A percentile compares a stretch with the other conserved stretches of the same genome.
These are phyloP conservation scores for Agaricus subrufescens DNA, from an alignment of 768 basidiomycete species.

Conservation along the genomic window DNA sequence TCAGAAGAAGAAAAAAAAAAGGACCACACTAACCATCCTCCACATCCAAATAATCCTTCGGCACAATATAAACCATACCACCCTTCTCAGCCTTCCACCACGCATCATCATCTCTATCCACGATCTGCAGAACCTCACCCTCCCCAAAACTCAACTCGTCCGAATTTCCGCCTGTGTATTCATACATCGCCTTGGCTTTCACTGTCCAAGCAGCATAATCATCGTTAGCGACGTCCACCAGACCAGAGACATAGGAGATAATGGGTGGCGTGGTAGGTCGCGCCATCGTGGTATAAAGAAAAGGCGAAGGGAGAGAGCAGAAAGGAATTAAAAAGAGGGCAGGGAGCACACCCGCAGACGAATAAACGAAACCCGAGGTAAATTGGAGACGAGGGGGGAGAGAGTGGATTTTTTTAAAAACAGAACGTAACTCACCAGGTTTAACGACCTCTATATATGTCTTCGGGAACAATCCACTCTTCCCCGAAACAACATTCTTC, in stretches of 20 bases:
- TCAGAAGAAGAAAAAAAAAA: slow-evolving; percentile 41
- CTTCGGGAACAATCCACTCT: slow-evolving; percentile 85
- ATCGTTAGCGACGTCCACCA: background rate
- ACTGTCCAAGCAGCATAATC: slow-evolving; percentile 27
- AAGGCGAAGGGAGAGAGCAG: background rate
- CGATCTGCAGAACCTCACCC: slow-evolving; percentile 71
- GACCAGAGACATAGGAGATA: background rate
- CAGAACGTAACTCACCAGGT: slow-evolving; percentile 43
- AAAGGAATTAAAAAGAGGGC: background rate
- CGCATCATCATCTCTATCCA: slow-evolving; percentile 79
- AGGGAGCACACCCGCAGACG: background rate
- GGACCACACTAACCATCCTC: slow-evolving; percentile 80
- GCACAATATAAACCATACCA: slow-evolving; percentile 85
- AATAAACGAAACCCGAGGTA: background rate
- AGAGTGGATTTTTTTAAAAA: too few species aligned
- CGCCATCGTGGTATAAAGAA: background rate
- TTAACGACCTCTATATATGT: slow-evolving; percentile 77
- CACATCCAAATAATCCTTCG: slow-evolving; percentile 85
- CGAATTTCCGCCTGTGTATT: slow-evolving; percentile 61
- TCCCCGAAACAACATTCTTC: slow-evolving; percentile 55
- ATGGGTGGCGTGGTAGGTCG: background rate
- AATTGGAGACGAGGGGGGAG: too few species aligned
- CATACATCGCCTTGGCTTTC: slow-evolving; percentile 75
- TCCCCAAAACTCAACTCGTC: slow-evolving; percentile 88
- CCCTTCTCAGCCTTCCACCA: slow-evolving; percentile 97